Conservation (phyloP, 2,329 filamentous ascomycete genomes). For the Ophiostoma fasciatum region DNA sequence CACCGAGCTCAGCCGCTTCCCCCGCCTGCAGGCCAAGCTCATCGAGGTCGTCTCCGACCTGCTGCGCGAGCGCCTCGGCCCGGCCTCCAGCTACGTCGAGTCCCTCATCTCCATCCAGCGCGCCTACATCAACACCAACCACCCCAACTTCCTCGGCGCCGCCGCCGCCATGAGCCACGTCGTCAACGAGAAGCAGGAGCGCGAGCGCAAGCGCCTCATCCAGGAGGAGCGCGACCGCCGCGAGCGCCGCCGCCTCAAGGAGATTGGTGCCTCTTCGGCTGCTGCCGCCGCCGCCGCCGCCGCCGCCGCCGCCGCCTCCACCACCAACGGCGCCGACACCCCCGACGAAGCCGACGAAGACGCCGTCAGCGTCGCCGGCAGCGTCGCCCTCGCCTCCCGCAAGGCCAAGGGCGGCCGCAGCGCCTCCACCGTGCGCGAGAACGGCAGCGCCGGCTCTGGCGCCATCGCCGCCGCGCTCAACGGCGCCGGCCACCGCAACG, state of each 20-base stretch:
- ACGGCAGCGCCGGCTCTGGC: constrained; percentile 43
- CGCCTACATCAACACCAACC: constrained; percentile 98
- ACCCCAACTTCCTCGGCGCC: constrained; percentile 94
- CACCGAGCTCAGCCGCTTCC: constrained; percentile 82
- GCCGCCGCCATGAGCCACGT: constrained; percentile 96
- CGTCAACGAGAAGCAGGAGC: constrained; percentile 86
- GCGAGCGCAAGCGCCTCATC: constrained; percentile 66
- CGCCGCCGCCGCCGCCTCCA: constrained; percentile 32
- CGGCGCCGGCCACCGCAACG: constrained; percentile 28
- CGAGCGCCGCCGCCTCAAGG: constrained; percentile 69
- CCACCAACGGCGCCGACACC: constrained; percentile 28
- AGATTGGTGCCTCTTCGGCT: constrained; percentile 60
- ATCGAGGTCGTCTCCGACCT: constrained; percentile 97
- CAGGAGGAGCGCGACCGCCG: constrained; percentile 78
- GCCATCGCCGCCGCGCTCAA: constrained; percentile 51
- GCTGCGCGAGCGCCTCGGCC: constrained; percentile 78
- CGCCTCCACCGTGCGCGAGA: constrained; percentile 64
- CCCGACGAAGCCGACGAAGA: constrained; percentile 50
- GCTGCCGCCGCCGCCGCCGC: constrained; percentile 43
- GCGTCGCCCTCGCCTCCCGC: constrained; percentile 35
- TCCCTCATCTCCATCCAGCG: constrained; percentile 94
- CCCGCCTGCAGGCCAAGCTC: constrained; percentile 84
- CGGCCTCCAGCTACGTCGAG: constrained; percentile 81
- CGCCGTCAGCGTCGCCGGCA: constrained; percentile 41
- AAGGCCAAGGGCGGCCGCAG: constrained; percentile 52